These are phyloP conservation scores for Ochromonas danica DNA, from an alignment of 108 stramenopile genomes.

Conservation along the genomic window DNA sequence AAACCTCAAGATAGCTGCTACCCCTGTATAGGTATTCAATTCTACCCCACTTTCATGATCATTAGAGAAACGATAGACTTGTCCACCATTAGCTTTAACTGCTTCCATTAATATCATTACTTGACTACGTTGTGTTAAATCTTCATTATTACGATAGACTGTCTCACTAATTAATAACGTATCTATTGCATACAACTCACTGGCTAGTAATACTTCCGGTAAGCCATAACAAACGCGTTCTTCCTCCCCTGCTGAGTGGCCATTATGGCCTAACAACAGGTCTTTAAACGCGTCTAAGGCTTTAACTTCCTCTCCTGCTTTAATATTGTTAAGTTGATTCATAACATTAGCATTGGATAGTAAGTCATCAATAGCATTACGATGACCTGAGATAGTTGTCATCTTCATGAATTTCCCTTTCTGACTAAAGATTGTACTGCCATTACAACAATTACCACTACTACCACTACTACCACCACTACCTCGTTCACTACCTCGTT, in stretches of 20 bases:
- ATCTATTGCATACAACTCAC: constrained; percentile 83
- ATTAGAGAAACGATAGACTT: constrained; percentile 76
- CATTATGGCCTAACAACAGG: too few species aligned
- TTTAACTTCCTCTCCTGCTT: constrained; percentile 81
- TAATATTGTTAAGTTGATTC: constrained; percentile 75
- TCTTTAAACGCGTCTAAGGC: too few species aligned
- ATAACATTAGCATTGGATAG: constrained; percentile 78
- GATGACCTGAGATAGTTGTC: constrained; percentile 86
- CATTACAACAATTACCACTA: constrained; percentile 46
- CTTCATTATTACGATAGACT: constrained; percentile 78
- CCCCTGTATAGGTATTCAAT: constrained; percentile 81
- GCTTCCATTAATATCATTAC: constrained; percentile 85
- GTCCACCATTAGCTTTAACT: constrained; percentile 76
- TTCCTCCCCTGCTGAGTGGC: too few species aligned
- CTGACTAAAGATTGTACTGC: constrained; percentile 66
- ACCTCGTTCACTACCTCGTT: background rate
- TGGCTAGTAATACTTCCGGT: constrained; percentile 71
- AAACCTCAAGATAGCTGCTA: constrained; percentile 87
- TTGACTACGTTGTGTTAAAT: constrained; percentile 65
- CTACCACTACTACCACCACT: background rate
- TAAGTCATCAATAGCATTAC: constrained; percentile 88
- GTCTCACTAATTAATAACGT: constrained; percentile 85
- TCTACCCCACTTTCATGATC: constrained; percentile 92
- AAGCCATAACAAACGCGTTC: constrained; percentile 89
- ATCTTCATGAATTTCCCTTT: constrained; percentile 85